Evolutionary conservation across 2,329 filamentous ascomycete species (phyloP).

Genomic region (Colletotrichum chrysophilum): DNA sequence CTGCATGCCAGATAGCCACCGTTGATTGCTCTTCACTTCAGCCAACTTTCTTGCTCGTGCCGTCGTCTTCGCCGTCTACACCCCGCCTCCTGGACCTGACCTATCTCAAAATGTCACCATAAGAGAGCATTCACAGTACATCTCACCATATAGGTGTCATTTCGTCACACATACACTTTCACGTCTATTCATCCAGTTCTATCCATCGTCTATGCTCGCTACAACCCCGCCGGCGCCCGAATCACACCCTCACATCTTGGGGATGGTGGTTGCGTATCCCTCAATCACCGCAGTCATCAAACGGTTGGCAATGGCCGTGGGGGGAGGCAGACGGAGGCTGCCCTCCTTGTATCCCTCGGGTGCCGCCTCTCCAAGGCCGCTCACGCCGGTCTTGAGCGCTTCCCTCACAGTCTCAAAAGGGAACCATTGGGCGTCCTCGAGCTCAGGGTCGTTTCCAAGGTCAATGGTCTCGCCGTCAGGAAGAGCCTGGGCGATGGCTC

Average conservation of each 20-base stretch:
- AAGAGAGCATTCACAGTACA: not conserved
- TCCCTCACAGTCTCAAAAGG: conserved; percentile 78
- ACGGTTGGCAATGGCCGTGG: conserved; percentile 91
- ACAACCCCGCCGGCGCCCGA: not conserved
- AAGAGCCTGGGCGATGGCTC: conserved; percentile 83
- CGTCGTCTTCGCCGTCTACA: not conserved
- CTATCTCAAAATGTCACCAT: not conserved
- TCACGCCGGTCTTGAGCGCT: conserved; percentile 72
- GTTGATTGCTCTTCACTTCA: not conserved
- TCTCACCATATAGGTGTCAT: not conserved
- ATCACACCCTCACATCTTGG: conserved; percentile 52
- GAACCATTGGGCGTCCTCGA: conserved; percentile 92
- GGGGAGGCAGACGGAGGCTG: conserved; percentile 78
- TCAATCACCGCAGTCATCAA: conserved; percentile 80
- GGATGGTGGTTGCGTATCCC: conserved; percentile 67
- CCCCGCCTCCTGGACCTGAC: not conserved
- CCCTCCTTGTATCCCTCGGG: conserved; percentile 77
- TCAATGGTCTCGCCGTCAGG: conserved; percentile 80
- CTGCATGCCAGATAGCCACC: too few relatives aligned
- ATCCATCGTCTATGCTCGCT: conserved; percentile 24
- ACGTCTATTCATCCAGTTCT: conserved; percentile 27
- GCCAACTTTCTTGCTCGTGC: not conserved
- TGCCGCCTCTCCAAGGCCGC: conserved; percentile 68
- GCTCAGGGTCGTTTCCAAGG: conserved; percentile 86
- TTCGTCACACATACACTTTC: not conserved